A percentile compares a stretch with the other conserved stretches of the same genome.
Conservation (phyloP, 1,139 yeast species). For the Kodamaea sp. region DNA sequence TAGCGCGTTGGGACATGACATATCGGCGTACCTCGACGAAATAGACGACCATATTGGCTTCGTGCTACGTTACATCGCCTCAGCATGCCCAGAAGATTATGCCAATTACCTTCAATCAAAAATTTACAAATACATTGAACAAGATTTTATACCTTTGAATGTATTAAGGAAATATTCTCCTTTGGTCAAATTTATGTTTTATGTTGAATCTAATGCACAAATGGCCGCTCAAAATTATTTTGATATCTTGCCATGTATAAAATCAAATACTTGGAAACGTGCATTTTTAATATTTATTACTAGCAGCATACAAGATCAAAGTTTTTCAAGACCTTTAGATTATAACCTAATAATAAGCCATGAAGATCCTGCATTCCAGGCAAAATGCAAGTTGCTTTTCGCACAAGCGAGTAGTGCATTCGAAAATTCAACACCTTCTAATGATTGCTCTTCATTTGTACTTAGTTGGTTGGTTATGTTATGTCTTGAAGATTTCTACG, state of each 20-base stretch:
- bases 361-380: slow-evolving; percentile 25
- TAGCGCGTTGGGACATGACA: background rate
- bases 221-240: slow-evolving; percentile 39
- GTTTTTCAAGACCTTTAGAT: slow-evolving; percentile 54
- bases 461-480: slow-evolving; percentile 35
- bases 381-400: slow-evolving; percentile 29
- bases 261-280: slow-evolving; percentile 53
- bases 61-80: slow-evolving; percentile 48
- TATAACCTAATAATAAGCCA: slow-evolving; percentile 31
- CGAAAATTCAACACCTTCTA: slow-evolving; percentile 24
- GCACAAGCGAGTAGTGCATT: slow-evolving; percentile 31
- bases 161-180: slow-evolving; percentile 44
- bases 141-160: slow-evolving; percentile 34
- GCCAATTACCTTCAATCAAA: slow-evolving; percentile 36
- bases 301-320: slow-evolving; percentile 51
- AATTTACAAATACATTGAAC: slow-evolving; percentile 31
- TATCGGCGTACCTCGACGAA: slow-evolving; percentile 16
- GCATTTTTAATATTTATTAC: slow-evolving; percentile 50
- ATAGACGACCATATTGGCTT: slow-evolving; percentile 47
- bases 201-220: slow-evolving; percentile 34
- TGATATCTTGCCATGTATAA: slow-evolving; percentile 38
- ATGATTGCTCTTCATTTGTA: slow-evolving; percentile 26
- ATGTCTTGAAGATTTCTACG: slow-evolving; percentile 38
- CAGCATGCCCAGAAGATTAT: slow-evolving; percentile 53
- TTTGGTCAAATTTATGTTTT: slow-evolving; percentile 46